phyloP scores from a whole-genome alignment of 371 early-diverging fungal genomes.

The Mortierella sp. region DNA sequence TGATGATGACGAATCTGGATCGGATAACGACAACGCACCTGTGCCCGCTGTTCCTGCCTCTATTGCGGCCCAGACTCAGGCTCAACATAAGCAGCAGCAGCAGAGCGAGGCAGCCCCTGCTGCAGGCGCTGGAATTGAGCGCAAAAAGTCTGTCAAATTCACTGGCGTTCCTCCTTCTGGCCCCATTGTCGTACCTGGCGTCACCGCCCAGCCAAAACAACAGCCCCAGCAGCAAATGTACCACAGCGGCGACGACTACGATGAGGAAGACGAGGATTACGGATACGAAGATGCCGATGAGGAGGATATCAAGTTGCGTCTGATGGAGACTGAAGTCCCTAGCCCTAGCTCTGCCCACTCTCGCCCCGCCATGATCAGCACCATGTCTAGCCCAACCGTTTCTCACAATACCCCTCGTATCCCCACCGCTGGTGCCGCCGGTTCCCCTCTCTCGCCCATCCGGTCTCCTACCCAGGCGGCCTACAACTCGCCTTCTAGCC shows the following conservation, averaged over 20 bases:
- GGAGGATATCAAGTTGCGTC: constrained; percentile 33
- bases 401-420: neutral
- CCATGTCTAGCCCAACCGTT: neutral
- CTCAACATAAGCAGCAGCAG: constrained; percentile 19
- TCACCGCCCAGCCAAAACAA: constrained; percentile 5
- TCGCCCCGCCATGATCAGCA: constrained; percentile 26
- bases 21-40: constrained; percentile 22
- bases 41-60: constrained; percentile 25
- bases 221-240: constrained; percentile 13
- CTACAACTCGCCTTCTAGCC: constrained; percentile 20
- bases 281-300: constrained; percentile 29
- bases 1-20: constrained; percentile 27
- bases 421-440: neutral
- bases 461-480: constrained; percentile 3
- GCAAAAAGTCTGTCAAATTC: constrained; percentile 55
- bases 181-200: constrained; percentile 16
- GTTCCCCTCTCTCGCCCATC: constrained; percentile 24
- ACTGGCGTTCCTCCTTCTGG: constrained; percentile 29
- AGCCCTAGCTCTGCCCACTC: neutral
- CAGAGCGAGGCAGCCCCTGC: neutral
- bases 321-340: constrained; percentile 37
- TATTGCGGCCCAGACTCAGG: neutral
- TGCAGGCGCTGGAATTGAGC: constrained; percentile 14
- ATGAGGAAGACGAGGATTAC: constrained; percentile 21
- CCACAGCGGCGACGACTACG: constrained; percentile 21